Conservation (phyloP, 768 basidiomycete species). For the Gloeopeniophorella convolvens region DNA sequence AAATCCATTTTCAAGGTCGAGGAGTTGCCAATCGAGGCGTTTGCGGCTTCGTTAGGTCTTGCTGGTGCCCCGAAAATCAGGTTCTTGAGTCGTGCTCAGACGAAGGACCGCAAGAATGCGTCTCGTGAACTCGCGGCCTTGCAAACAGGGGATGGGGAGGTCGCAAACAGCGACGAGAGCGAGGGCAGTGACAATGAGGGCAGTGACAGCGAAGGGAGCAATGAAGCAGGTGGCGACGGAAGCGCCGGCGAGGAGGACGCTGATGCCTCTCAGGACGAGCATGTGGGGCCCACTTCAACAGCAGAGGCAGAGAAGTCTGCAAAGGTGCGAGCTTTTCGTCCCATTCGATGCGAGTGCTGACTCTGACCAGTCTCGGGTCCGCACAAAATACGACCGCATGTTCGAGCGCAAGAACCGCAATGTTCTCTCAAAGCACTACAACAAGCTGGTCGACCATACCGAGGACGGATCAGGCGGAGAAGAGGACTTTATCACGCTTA, state of each 20-base stretch:
- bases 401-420: constrained; percentile 94
- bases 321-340: background rate
- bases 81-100: constrained; percentile 61
- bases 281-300: background rate
- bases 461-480: constrained; percentile 35
- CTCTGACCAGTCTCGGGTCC: constrained; percentile 34
- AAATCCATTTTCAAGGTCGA: constrained; percentile 87
- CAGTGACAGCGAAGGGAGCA: constrained; percentile 1
- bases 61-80: constrained; percentile 96
- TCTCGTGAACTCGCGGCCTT: constrained; percentile 39
- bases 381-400: constrained; percentile 97
- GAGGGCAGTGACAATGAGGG: constrained; percentile 27
- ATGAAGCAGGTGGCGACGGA: background rate
- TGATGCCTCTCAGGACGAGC: background rate
- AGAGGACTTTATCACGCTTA: constrained; percentile 92
- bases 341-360: background rate
- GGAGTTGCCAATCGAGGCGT: constrained; percentile 75
- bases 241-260: background rate
- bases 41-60: constrained; percentile 84
- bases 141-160: constrained; percentile 26
- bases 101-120: constrained; percentile 73
- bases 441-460: constrained; percentile 73
- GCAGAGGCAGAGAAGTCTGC: background rate
- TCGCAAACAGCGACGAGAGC: constrained; percentile 4
- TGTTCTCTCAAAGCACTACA: constrained; percentile 86